These are phyloP conservation scores for Calonectria crousiana DNA, from an alignment of 2,329 filamentous ascomycete species.

Conservation along the genomic window DNA sequence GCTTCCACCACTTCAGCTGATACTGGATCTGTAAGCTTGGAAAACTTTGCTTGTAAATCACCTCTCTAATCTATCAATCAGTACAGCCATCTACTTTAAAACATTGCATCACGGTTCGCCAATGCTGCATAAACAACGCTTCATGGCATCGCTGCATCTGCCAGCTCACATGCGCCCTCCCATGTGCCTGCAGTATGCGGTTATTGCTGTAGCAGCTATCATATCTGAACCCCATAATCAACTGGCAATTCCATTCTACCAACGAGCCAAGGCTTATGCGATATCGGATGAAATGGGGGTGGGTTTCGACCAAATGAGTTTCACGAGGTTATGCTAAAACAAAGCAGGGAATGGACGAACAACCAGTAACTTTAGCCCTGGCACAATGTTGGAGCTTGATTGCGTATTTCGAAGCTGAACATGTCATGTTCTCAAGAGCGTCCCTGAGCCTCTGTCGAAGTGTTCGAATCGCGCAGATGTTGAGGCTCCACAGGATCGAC, in stretches of 20 bases:
- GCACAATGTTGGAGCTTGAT: conserved; percentile 82
- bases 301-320: neutral
- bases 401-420: conserved; percentile 81
- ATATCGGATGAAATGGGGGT: conserved; percentile 37
- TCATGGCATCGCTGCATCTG: conserved; percentile 34
- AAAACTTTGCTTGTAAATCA: neutral
- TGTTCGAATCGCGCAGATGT: conserved; percentile 78
- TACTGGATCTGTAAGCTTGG: neutral
- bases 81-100: conserved; percentile 33
- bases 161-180: conserved; percentile 39
- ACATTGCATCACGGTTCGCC: conserved; percentile 23
- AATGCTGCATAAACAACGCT: conserved; percentile 34
- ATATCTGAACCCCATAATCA: conserved; percentile 23
- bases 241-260: conserved; percentile 31
- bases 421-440: conserved; percentile 84
- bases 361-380: conserved; percentile 70
- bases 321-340: neutral
- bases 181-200: conserved; percentile 39
- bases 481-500: conserved; percentile 83
- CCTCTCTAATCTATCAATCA: neutral
- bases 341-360: conserved; percentile 34
- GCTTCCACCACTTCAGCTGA: neutral
- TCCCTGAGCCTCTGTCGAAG: conserved; percentile 82
- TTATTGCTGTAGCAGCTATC: conserved; percentile 33
- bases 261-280: conserved; percentile 31